phyloP scores from a whole-genome alignment of 441 rosid species.

The Aleurites moluccanus region DNA sequence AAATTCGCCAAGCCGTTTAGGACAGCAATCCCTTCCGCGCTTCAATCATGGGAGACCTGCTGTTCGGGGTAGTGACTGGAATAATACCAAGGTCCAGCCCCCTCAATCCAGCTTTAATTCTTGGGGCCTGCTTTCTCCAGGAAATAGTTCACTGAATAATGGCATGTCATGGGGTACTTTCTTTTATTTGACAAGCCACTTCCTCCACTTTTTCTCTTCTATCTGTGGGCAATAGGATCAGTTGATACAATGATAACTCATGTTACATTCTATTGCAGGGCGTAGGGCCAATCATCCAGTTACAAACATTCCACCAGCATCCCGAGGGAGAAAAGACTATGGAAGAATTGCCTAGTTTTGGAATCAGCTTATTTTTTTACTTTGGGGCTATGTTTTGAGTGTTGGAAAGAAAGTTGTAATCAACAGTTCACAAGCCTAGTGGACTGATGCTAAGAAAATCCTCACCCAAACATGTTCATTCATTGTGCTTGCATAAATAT shows the following conservation, averaged over 20 bases:
- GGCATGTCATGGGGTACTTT: slow-evolving; percentile 86
- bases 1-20: slow-evolving; percentile 90
- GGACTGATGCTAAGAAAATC: slow-evolving; percentile 54
- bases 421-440: slow-evolving; percentile 61
- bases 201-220: neutral
- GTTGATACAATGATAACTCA: slow-evolving; percentile 24
- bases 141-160: slow-evolving; percentile 67
- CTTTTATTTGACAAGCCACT: slow-evolving; percentile 13
- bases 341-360: slow-evolving; percentile 72
- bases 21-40: slow-evolving; percentile 73
- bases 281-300: slow-evolving; percentile 75
- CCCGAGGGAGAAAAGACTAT: slow-evolving; percentile 88
- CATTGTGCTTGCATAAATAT: slow-evolving; percentile 65
- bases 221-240: slow-evolving; percentile 3
- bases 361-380: slow-evolving; percentile 30
- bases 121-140: slow-evolving; percentile 77
- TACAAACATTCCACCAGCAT: slow-evolving; percentile 70
- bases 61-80: slow-evolving; percentile 67
- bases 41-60: slow-evolving; percentile 58
- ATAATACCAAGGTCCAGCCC: slow-evolving; percentile 64
- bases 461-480: slow-evolving; percentile 55
- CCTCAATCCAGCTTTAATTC: slow-evolving; percentile 61
- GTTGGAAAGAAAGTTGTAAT: slow-evolving; percentile 55
- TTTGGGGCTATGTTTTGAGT: slow-evolving; percentile 49
- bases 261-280: slow-evolving; percentile 49